phyloP scores from a whole-genome alignment of 1,284 basidiomycete species.

The Hemileia vastatrix region DNA sequence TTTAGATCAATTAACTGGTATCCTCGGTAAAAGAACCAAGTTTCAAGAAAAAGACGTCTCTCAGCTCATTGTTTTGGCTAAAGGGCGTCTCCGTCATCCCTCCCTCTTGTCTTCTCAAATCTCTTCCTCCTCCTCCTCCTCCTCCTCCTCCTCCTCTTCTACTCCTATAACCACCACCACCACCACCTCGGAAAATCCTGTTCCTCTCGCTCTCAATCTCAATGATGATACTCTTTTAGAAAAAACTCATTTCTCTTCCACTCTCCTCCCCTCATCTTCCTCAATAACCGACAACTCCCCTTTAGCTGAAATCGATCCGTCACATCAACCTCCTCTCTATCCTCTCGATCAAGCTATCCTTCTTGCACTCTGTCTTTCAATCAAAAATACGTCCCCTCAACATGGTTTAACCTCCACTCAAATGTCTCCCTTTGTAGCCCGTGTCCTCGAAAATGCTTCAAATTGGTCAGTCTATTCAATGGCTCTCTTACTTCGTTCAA shows the following conservation, averaged over 20 bases:
- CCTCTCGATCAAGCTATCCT: constrained; percentile 85
- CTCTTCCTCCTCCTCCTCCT: neutral
- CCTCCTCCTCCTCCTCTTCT: neutral
- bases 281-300: too few species aligned
- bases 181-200: constrained; percentile 50
- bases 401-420: constrained; percentile 77
- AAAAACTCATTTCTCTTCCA: constrained; percentile 70
- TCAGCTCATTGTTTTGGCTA: constrained; percentile 87
- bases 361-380: constrained; percentile 75
- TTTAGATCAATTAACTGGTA: constrained; percentile 71
- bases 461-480: constrained; percentile 95
- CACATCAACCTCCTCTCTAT: constrained; percentile 52
- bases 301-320: constrained; percentile 4
- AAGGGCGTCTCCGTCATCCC: constrained; percentile 51
- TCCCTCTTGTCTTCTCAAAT: neutral
- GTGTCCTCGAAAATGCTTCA: constrained; percentile 68
- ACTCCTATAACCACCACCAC: neutral
- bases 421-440: constrained; percentile 76
- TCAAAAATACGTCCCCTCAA: constrained; percentile 69
- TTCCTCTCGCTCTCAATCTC: constrained; percentile 60
- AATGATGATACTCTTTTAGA: constrained; percentile 97
- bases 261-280: constrained; percentile 27
- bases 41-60: constrained; percentile 77
- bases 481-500: constrained; percentile 77
- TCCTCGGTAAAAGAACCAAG: constrained; percentile 85